Base-by-base conservation (phyloP, 2,329 filamentous ascomycete genomes). In the Arthrobotrys musiformis region DNA sequence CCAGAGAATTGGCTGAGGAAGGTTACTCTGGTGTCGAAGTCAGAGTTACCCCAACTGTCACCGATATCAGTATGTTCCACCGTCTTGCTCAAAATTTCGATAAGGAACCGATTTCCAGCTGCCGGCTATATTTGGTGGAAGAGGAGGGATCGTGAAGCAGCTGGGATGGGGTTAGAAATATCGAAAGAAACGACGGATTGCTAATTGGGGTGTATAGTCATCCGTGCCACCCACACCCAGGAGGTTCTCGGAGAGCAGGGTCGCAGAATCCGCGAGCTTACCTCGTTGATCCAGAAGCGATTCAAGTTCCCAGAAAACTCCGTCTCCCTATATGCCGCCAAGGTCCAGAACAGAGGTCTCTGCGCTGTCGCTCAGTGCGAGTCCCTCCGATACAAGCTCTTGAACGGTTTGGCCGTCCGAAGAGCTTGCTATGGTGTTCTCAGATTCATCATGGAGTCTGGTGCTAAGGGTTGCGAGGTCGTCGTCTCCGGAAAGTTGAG, bases 281-380 rank as follows among this genome's bases (percentile, higher is more conserved):
- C 95, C 86, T 97, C 93, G 84, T 92, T 99, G 86, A 99, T 99
- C 90, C 96, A 99, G 90, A 98, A 99, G 92, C 94, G 95, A 85
- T 99, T 99, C 93, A 97, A 97, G 90, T 99, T 99, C 92, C 94
- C 95, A 87, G 94, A 98, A 89, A 98, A 98, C 92, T 96, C 92
- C 83, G 95, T 99, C 86, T 98, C 95, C 82, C 93, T 99, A 85
- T 99, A 99, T 87, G 95, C 95, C 88, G 96, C 95, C 87, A 99
- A 99, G 92, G 95, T 99, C 85, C 95, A 98, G 90, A 98, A 97
- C 90, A 94, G 95, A 86, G 95, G 95, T 92, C 94, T 99, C 82
- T 98, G 94, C 84, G 95, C 95, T 85, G 95, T 99, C 87, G 95
- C 95, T 84, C 95, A 99, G 90, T 99, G 95, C 93, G 95, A 99